Evolutionary conservation across 2,329 filamentous ascomycete species (phyloP).

Genomic region (Fusarium sororula): DNA sequence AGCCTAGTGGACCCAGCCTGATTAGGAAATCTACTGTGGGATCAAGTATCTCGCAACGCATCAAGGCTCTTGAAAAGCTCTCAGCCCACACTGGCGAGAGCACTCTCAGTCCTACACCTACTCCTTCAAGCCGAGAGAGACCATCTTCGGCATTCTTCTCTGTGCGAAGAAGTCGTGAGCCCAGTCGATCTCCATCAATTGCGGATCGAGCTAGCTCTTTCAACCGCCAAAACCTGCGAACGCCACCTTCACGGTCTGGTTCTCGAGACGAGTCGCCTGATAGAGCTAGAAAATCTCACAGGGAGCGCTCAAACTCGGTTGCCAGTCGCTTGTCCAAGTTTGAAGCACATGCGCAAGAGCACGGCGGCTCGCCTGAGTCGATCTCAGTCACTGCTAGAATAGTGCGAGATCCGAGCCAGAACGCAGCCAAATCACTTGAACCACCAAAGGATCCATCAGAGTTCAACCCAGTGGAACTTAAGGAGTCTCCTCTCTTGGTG

Average conservation of each 20-base stretch:
- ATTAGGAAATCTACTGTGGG: conserved; percentile 79
- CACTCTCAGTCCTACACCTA: conserved; percentile 3
- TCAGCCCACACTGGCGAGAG: conserved; percentile 53
- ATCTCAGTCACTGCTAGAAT: conserved; percentile 91
- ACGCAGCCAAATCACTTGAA: conserved; percentile 53
- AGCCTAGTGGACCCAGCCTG: conserved; percentile 59
- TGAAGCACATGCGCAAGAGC: conserved; percentile 49
- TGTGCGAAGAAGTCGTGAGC: conserved; percentile 60
- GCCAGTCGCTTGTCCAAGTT: conserved; percentile 66
- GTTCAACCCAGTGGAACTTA: conserved; percentile 60
- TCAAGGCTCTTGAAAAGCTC: conserved; percentile 90
- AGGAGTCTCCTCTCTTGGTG: conserved; percentile 67
- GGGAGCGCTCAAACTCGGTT: conserved; percentile 63
- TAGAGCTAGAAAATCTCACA: conserved; percentile 45
- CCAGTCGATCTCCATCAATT: conserved; percentile 57
- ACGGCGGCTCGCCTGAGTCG: conserved; percentile 59
- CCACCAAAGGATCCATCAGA: conserved; percentile 54
- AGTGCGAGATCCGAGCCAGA: conserved; percentile 69
- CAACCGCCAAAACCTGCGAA: conserved; percentile 41
- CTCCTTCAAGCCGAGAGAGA: conserved; percentile 47
- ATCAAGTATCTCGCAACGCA: conserved; percentile 91
- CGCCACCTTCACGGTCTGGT: conserved; percentile 51
- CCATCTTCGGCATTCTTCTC: conserved; percentile 68
- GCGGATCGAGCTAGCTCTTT: conserved; percentile 55
- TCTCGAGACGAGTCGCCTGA: conserved; percentile 59